Percentiles rank a stretch among this genome's conserved stretches.
Conservation (phyloP, 495 filamentous ascomycete genomes). For the Aspergillus cristatus region DNA sequence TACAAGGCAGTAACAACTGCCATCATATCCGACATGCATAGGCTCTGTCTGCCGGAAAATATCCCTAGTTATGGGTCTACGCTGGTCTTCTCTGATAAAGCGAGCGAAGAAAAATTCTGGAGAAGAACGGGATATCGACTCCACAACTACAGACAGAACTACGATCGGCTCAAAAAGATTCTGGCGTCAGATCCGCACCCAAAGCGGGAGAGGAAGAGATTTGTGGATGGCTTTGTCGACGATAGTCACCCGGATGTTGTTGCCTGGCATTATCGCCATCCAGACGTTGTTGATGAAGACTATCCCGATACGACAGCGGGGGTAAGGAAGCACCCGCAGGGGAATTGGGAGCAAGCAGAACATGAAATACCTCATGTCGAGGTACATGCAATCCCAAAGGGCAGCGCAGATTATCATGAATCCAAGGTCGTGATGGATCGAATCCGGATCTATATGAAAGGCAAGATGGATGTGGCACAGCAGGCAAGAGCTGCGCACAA, state of each 20-base stretch:
- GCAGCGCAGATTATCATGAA: neutral
- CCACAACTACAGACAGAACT: neutral
- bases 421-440: neutral
- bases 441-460: neutral
- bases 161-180: neutral
- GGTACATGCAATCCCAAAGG: neutral
- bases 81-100: neutral
- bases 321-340: neutral
- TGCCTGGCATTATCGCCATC: neutral
- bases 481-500: neutral
- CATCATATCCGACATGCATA: neutral
- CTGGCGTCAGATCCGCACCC: neutral
- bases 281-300: neutral
- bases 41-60: neutral
- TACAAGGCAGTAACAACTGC: neutral
- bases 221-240: neutral
- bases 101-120: slow-evolving; percentile 1
- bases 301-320: neutral
- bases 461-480: neutral
- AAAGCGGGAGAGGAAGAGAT: neutral
- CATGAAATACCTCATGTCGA: neutral
- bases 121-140: slow-evolving; percentile 1
- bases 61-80: slow-evolving; percentile 1
- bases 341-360: neutral
- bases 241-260: neutral